A percentile compares a stretch with the other conserved stretches of the same genome.
phyloP scores from a whole-genome alignment of 345 rosid genomes.

The Anacardium occidentale region DNA sequence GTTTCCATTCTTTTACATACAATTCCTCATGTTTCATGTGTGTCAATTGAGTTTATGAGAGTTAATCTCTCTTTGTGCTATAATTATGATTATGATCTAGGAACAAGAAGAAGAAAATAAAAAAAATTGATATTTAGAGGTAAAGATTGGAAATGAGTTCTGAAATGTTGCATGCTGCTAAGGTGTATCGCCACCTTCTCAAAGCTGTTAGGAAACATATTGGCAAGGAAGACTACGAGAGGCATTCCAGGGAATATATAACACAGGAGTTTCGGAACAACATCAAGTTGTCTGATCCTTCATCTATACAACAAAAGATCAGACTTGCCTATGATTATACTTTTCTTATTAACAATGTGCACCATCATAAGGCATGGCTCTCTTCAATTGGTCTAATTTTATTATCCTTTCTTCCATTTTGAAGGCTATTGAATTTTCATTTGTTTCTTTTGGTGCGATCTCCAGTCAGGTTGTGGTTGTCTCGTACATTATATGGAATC shows the following conservation, averaged over 20 bases:
- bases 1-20: neutral
- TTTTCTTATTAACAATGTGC: constrained; percentile 65
- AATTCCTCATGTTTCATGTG: neutral
- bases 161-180: constrained; percentile 45
- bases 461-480: neutral
- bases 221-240: constrained; percentile 68
- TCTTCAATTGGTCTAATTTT: constrained; percentile 3
- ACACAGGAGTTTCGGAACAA: constrained; percentile 58
- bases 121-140: neutral
- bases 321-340: constrained; percentile 69
- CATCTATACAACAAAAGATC: constrained; percentile 44
- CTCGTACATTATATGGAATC: neutral
- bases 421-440: too few species aligned
- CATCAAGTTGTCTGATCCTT: constrained; percentile 29
- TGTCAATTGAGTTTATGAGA: neutral
- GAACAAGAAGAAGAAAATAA: neutral
- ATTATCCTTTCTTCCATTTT: neutral
- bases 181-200: constrained; percentile 63
- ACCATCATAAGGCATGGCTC: constrained; percentile 70
- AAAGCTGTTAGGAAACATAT: constrained; percentile 66
- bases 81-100: constrained; percentile 4
- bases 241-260: constrained; percentile 63
- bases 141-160: constrained; percentile 43
- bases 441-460: neutral
- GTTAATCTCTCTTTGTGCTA: neutral